Evolutionary conservation across 2,329 filamentous ascomycete species (phyloP).

Genomic region (Fusarium graminum): DNA sequence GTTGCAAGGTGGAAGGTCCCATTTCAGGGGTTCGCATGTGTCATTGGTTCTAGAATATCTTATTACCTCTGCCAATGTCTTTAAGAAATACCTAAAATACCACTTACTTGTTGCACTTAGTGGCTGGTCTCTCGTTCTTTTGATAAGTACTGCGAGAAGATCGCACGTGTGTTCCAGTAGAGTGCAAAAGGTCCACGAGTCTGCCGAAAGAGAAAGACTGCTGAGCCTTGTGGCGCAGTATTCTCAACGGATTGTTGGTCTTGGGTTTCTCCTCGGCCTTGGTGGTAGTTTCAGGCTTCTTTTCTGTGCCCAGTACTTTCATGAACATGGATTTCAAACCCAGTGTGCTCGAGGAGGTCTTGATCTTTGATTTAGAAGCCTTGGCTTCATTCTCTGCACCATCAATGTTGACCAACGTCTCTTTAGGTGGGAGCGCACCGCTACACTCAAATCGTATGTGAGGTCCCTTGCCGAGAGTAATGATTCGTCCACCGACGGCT

Average conservation of each 20-base stretch:
- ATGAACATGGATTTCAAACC: neutral
- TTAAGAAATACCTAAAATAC: neutral
- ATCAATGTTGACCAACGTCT: neutral
- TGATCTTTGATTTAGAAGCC: neutral
- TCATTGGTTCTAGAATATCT: neutral
- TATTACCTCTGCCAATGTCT: neutral
- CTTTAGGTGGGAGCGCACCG: neutral
- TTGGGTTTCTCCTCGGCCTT: neutral
- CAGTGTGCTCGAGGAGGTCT: neutral
- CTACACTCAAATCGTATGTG: neutral
- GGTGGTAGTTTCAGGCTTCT: neutral
- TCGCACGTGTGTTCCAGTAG: neutral
- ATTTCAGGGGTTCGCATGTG: slow-evolving; percentile 16
- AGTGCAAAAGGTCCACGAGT: neutral
- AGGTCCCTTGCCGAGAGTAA: neutral
- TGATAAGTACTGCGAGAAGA: neutral
- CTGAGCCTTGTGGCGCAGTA: neutral
- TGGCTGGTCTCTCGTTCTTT: neutral
- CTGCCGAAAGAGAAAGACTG: neutral
- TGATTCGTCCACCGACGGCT: too few species aligned
- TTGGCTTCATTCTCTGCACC: neutral
- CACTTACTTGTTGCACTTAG: neutral
- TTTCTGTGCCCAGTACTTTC: neutral
- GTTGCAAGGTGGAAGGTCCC: slow-evolving; percentile 17
- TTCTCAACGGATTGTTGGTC: neutral